phyloP scores from a whole-genome alignment of 2,329 filamentous ascomycete species.

The Talaromyces sp. region DNA sequence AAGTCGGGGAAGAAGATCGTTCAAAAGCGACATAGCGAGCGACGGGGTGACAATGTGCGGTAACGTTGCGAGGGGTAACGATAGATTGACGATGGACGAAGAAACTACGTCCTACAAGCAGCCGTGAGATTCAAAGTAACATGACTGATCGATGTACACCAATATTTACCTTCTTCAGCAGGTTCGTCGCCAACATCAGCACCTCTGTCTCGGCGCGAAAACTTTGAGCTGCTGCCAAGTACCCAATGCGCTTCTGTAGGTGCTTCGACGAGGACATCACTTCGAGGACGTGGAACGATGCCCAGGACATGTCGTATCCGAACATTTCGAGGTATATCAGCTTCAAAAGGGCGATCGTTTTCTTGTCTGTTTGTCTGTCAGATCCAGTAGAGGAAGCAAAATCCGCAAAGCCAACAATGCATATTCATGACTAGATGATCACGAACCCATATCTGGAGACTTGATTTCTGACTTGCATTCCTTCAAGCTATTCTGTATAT shows the following conservation, averaged over 20 bases:
- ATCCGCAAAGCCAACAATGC: background rate
- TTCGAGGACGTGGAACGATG: slow-evolving; percentile 94
- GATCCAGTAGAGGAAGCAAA: background rate
- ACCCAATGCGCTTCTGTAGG: slow-evolving; percentile 90
- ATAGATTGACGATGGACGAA: slow-evolving; percentile 70
- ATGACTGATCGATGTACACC: background rate
- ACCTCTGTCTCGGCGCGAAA: slow-evolving; percentile 95
- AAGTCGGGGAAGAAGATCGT: slow-evolving; percentile 80
- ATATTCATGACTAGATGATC: background rate
- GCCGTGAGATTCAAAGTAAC: slow-evolving; percentile 1
- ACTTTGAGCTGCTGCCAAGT: slow-evolving; percentile 91
- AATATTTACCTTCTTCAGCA: slow-evolving; percentile 75
- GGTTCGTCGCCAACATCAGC: slow-evolving; percentile 92
- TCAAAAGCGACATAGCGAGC: slow-evolving; percentile 81
- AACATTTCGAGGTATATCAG: slow-evolving; percentile 98
- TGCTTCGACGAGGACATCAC: slow-evolving; percentile 98
- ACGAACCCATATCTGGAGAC: slow-evolving; percentile 83
- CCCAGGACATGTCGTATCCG: slow-evolving; percentile 99
- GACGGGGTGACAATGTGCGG: slow-evolving; percentile 92
- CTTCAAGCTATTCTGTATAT: slow-evolving; percentile 87
- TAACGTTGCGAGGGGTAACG: slow-evolving; percentile 81
- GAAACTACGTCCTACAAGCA: slow-evolving; percentile 53
- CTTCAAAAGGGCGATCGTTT: slow-evolving; percentile 92
- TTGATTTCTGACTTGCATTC: slow-evolving; percentile 94
- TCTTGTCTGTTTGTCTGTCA: slow-evolving; percentile 63